Conservation (phyloP, 805 yeast genomes). For the Candida boleticola region DNA sequence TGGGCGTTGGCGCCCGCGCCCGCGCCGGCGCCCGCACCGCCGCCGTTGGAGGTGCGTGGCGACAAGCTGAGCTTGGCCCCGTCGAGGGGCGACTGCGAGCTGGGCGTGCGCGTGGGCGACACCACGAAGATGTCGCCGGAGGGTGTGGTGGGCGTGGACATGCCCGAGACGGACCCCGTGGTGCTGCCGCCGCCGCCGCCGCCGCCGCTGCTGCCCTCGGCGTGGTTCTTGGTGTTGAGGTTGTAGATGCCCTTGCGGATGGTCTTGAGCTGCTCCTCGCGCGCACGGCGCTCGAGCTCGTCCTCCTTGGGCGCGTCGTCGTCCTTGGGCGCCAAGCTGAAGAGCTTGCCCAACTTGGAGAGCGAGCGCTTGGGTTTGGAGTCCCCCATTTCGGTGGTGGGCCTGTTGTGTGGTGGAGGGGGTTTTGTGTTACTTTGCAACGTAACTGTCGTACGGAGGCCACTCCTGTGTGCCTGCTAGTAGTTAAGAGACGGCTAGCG, state of each 20-base stretch:
- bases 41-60: neutral
- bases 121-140: neutral
- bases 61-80: slow-evolving; percentile 2
- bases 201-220: neutral
- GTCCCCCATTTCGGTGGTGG: slow-evolving; percentile 16
- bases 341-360: slow-evolving; percentile 19
- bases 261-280: slow-evolving; percentile 3
- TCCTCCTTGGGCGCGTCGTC: slow-evolving; percentile 10
- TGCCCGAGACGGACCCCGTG: neutral
- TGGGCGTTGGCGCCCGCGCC: neutral
- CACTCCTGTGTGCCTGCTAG: too few relatives aligned
- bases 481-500: too few relatives aligned
- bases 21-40: neutral
- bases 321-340: slow-evolving; percentile 4
- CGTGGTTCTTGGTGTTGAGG: neutral
- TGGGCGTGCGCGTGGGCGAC: neutral
- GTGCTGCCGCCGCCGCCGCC: neutral
- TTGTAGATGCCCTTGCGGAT: neutral
- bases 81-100: neutral
- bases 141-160: slow-evolving; percentile 1
- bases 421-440: too few relatives aligned
- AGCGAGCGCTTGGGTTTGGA: slow-evolving; percentile 18
- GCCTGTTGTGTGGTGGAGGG: too few relatives aligned
- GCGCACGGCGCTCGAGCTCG: neutral
- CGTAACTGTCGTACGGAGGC: too few relatives aligned